Percentiles rank a stretch among this genome's conserved stretches.
Evolutionary conservation across 352 stramenopile genomes (phyloP).

Genomic region (Globisporangium radiosum): DNA sequence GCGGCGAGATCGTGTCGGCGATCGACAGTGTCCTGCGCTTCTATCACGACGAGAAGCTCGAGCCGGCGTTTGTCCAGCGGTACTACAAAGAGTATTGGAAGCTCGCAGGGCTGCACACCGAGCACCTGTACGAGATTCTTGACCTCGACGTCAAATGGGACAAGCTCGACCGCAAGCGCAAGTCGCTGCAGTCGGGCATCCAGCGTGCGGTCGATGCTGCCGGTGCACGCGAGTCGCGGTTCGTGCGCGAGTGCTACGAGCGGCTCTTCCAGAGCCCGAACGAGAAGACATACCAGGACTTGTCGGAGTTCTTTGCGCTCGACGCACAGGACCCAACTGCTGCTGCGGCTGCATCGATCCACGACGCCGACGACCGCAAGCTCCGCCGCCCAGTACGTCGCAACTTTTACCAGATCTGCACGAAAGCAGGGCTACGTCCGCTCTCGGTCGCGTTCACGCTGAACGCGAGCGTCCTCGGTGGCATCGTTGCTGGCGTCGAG

Average conservation of each 20-base stretch:
- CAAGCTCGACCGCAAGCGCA: conserved; percentile 79
- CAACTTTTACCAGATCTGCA: conserved; percentile 88
- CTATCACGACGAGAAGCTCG: conserved; percentile 86
- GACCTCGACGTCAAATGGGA: conserved; percentile 87
- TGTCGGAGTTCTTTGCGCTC: conserved; percentile 81
- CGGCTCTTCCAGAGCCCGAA: conserved; percentile 60
- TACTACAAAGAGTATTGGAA: conserved; percentile 91
- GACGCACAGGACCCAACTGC: conserved; percentile 41
- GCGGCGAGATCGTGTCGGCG: conserved; percentile 80
- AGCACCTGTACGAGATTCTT: conserved; percentile 82
- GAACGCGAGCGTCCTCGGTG: conserved; percentile 78
- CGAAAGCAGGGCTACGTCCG: conserved; percentile 68
- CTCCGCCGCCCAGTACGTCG: conserved; percentile 72
- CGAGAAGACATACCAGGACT: conserved; percentile 81
- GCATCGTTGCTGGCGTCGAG: conserved; percentile 64
- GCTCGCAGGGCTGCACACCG: conserved; percentile 67
- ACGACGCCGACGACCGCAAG: conserved; percentile 44
- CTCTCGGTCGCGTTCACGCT: conserved; percentile 79
- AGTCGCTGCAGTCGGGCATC: conserved; percentile 66
- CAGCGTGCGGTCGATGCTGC: conserved; percentile 61
- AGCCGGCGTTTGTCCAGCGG: conserved; percentile 84
- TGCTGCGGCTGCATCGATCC: conserved; percentile 19
- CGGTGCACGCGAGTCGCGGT: conserved; percentile 64
- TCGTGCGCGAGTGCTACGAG: conserved; percentile 81
- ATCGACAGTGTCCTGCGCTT: conserved; percentile 86